Evolutionary conservation across 805 yeast genomes (phyloP).

Genomic region (Yarrowia sp.): DNA sequence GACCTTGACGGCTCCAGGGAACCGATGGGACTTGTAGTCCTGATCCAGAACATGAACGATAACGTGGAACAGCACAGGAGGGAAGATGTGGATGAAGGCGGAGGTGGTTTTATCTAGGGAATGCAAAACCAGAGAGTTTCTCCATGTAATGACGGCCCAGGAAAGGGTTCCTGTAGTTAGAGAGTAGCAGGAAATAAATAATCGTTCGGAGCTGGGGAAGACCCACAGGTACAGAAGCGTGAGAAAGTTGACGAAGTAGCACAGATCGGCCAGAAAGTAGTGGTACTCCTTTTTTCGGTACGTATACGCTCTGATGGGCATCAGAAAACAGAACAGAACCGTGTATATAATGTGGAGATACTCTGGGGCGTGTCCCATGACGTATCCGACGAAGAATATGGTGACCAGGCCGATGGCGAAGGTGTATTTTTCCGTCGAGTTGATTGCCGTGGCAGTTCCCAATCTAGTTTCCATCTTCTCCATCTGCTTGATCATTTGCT

Average conservation of each 20-base stretch:
- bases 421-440: slow-evolving; percentile 68
- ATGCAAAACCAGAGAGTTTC: slow-evolving; percentile 88
- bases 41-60: slow-evolving; percentile 72
- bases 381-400: slow-evolving; percentile 66
- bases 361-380: slow-evolving; percentile 74
- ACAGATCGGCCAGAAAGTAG: slow-evolving; percentile 85
- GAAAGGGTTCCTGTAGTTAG: slow-evolving; percentile 84
- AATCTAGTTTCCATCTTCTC: slow-evolving; percentile 35
- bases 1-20: slow-evolving; percentile 74
- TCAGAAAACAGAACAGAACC: slow-evolving; percentile 51
- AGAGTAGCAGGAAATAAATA: slow-evolving; percentile 81
- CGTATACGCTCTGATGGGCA: slow-evolving; percentile 83
- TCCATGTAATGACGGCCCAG: slow-evolving; percentile 94
- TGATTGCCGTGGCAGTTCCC: slow-evolving; percentile 31
- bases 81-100: slow-evolving; percentile 84
- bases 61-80: slow-evolving; percentile 83
- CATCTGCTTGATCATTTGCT: slow-evolving; percentile 33
- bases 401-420: slow-evolving; percentile 69
- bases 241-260: slow-evolving; percentile 82
- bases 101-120: slow-evolving; percentile 89
- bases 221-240: slow-evolving; percentile 75
- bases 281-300: slow-evolving; percentile 78
- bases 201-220: slow-evolving; percentile 65
- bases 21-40: slow-evolving; percentile 51
- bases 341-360: slow-evolving; percentile 77